phyloP scores from a whole-genome alignment of 306 rosid species.

The Fagus crenata region DNA sequence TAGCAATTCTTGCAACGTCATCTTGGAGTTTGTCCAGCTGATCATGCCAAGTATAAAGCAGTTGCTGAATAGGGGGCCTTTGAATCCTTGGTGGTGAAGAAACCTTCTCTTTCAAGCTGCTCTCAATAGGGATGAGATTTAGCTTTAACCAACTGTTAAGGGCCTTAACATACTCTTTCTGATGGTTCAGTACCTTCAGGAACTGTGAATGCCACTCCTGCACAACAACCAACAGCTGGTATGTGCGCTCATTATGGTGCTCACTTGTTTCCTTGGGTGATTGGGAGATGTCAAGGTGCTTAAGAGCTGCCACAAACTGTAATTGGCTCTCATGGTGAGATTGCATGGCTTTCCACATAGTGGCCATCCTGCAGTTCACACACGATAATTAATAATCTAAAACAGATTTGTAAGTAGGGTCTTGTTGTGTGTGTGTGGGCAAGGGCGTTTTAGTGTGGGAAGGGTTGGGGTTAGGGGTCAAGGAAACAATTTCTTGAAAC shows the following conservation, averaged over 20 bases:
- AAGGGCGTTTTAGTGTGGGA: neutral
- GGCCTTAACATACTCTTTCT: constrained; percentile 68
- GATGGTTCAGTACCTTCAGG: constrained; percentile 59
- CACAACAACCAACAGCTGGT: constrained; percentile 64
- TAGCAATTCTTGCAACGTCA: constrained; percentile 65
- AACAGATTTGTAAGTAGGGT: constrained; percentile 10
- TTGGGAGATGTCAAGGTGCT: constrained; percentile 57
- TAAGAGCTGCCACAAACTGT: constrained; percentile 37
- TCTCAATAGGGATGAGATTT: constrained; percentile 87
- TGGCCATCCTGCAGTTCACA: constrained; percentile 70
- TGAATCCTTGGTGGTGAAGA: constrained; percentile 84
- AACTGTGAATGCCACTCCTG: constrained; percentile 73
- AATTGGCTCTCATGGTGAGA: constrained; percentile 57
- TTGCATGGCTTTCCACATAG: constrained; percentile 75
- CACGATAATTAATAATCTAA: constrained; percentile 16
- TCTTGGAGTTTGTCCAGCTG: constrained; percentile 81
- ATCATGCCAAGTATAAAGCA: constrained; percentile 75
- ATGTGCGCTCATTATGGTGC: constrained; percentile 77
- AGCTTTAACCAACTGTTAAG: constrained; percentile 70
- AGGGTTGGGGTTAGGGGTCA: neutral
- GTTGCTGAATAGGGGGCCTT: constrained; percentile 61
- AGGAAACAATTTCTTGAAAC: neutral
- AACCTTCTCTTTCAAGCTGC: constrained; percentile 85
- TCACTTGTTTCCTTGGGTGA: constrained; percentile 78
- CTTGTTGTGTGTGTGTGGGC: neutral